Percentiles rank a stretch among this genome's conserved stretches.
Evolutionary conservation across 345 rosid species (phyloP).

Genomic region (Hypericum perforatum): DNA sequence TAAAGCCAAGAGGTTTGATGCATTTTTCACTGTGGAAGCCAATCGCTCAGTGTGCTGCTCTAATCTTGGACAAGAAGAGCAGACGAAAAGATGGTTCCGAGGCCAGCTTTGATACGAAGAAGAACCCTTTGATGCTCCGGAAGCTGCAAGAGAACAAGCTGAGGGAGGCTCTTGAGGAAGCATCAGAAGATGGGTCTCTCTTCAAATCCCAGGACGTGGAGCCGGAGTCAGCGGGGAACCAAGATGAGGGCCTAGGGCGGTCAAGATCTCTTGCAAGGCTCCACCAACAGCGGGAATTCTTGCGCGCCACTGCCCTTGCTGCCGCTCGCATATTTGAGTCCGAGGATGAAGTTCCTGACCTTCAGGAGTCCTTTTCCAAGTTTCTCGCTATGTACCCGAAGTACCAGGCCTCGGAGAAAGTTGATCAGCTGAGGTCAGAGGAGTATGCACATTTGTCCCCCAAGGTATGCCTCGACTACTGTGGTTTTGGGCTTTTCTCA

Average conservation of each 20-base stretch:
- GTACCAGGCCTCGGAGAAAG: constrained; percentile 50
- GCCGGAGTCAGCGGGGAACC: constrained; percentile 24
- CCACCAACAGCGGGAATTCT: constrained; percentile 67
- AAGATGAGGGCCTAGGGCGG: constrained; percentile 45
- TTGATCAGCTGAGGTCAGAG: constrained; percentile 55
- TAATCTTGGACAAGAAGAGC: constrained; percentile 57
- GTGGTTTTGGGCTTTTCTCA: constrained; percentile 86
- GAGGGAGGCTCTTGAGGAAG: constrained; percentile 80
- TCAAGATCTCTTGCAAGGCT: constrained; percentile 84
- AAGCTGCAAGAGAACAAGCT: constrained; percentile 68
- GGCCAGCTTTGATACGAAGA: constrained; percentile 21
- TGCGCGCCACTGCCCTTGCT: constrained; percentile 65
- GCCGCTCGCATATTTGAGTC: constrained; percentile 42
- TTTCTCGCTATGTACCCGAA: constrained; percentile 77
- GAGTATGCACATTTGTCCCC: constrained; percentile 61
- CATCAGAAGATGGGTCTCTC: constrained; percentile 77
- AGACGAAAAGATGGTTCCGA: constrained; percentile 38
- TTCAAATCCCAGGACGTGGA: constrained; percentile 64
- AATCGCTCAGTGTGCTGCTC: constrained; percentile 66
- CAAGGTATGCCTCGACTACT: constrained; percentile 90
- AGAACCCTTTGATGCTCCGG: constrained; percentile 35
- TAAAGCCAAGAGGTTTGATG: constrained; percentile 30
- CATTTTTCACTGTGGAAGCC: constrained; percentile 87
- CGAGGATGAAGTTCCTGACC: constrained; percentile 46
- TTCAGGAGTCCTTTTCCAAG: constrained; percentile 55